Base-by-base conservation (phyloP, 306 rosid genomes). In the Canavalia ensiformis region DNA sequence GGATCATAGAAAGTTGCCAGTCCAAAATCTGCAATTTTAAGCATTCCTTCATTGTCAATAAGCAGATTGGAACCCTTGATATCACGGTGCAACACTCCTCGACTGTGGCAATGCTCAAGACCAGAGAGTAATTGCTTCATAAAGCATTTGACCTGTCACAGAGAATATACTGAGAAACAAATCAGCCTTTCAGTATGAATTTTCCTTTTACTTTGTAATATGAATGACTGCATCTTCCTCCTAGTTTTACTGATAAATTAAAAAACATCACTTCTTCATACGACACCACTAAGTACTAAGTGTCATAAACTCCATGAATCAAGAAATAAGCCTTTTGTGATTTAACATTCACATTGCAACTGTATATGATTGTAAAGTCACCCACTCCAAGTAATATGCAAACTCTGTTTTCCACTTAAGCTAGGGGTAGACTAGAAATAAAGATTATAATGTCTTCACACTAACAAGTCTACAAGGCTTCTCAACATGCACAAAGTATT, bases 1-100 rank as follows among this genome's bases (percentile, higher is more conserved):
- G 94, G 94, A 86, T 91, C 91, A 80, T 28, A 91, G 74, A 90
- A 91, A 30, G 95, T 84, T 50, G 99, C 98, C 72, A 95, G 81
- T 72, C 99, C 99, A 87, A 93, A 95, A 90, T 95, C 99, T 59
- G 99, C 99, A 82, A 95, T 95, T 88, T 93, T 95, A 42, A 95
- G 83, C 85, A 89, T 65, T 86, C 99, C 99, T 79, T 95, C 96
- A 18, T 89, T 87, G 86, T 93, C 88, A 83, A 95, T 87, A 35
- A 95, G 96, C 82, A 95, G 89, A 91, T 95, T 95, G 77, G 99
- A 95, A 72, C 99, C 98, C 92, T 95, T 95, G 82, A 95, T 91
- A 87, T 95, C 99, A 28, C 99, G 97, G 86, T 95, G 99, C 89
- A 95, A 80, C 72, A 95, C 92, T 10, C 99, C 98, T 82, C 66